Percentiles rank a stretch among this genome's conserved stretches.
These are phyloP conservation scores for Bipolaris zeicola DNA, from an alignment of 2,329 filamentous ascomycete species.

Conservation along the genomic window DNA sequence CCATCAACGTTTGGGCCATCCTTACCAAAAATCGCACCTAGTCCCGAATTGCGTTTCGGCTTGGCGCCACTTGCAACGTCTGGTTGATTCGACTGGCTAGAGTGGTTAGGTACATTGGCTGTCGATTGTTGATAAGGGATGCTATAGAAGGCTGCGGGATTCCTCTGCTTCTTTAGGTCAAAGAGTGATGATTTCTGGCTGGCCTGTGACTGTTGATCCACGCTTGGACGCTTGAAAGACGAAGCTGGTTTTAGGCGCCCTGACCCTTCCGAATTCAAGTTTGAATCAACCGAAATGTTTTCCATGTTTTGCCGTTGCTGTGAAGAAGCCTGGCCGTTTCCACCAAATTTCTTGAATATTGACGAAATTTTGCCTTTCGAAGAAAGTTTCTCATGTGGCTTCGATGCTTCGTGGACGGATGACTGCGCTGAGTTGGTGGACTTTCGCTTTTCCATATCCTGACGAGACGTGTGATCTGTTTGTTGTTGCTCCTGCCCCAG, in stretches of 20 bases:
- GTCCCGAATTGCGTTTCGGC: conserved; percentile 54
- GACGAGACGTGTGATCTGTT: conserved; percentile 48
- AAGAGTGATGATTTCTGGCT: conserved; percentile 40
- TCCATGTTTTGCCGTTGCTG: conserved; percentile 14
- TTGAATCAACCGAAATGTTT: conserved; percentile 5
- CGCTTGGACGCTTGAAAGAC: conserved; percentile 29
- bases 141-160: conserved; percentile 28
- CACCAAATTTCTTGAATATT: conserved; percentile 55
- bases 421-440: conserved; percentile 45
- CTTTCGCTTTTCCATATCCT: conserved; percentile 49
- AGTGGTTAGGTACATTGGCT: conserved; percentile 16
- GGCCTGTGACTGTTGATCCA: conserved; percentile 37
- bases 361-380: conserved; percentile 37
- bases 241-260: conserved; percentile 20
- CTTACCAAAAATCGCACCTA: conserved; percentile 53
- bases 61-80: conserved; percentile 34
- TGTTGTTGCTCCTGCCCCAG: conserved; percentile 35
- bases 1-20: conserved; percentile 40
- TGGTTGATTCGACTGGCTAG: conserved; percentile 21
- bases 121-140: conserved; percentile 30
- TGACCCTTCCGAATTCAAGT: conserved; percentile 12
- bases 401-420: conserved; percentile 26
- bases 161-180: conserved; percentile 33
- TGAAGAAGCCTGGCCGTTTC: conserved; percentile 26
- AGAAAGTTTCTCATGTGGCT: conserved; percentile 31